Evolutionary conservation across 2,329 filamentous ascomycete species (phyloP).

Genomic region (Microsporum ferrugineum): DNA sequence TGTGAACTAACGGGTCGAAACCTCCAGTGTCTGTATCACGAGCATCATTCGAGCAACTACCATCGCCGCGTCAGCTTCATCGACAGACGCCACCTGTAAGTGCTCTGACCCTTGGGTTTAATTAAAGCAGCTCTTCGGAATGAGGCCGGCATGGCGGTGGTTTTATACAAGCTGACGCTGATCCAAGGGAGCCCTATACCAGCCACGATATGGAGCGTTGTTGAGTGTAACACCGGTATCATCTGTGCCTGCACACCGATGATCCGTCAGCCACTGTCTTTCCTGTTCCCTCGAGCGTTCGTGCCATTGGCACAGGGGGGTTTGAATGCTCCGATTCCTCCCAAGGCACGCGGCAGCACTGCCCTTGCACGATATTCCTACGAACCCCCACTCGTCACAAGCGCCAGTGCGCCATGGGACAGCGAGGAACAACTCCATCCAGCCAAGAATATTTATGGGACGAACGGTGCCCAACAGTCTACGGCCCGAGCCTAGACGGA

Average conservation of each 20-base stretch:
- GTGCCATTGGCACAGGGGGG: slow-evolving; percentile 5
- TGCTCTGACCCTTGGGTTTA: not conserved
- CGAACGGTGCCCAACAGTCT: not conserved
- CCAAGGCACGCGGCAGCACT: not conserved
- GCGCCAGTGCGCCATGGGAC: not conserved
- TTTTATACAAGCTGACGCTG: not conserved
- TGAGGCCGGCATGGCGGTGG: not conserved
- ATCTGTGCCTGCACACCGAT: slow-evolving; percentile 32
- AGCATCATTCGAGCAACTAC: slow-evolving; percentile 25
- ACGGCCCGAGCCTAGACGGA: not conserved
- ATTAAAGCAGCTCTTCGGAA: slow-evolving; percentile 2
- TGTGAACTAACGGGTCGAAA: not conserved
- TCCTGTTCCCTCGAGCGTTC: slow-evolving; percentile 15
- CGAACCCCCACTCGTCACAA: not conserved
- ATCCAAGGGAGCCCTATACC: slow-evolving; percentile 20
- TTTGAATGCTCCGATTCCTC: not conserved
- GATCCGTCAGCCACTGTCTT: slow-evolving; percentile 23
- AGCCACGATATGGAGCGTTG: slow-evolving; percentile 28
- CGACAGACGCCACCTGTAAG: slow-evolving; percentile 12
- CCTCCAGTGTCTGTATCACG: slow-evolving; percentile 10
- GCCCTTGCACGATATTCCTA: not conserved
- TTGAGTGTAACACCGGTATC: slow-evolving; percentile 28
- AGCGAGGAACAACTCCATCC: not conserved
- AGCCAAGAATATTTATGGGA: not conserved
- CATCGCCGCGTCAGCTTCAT: slow-evolving; percentile 15